A percentile compares a stretch with the other conserved stretches of the same genome.
Conservation (phyloP, 140 eudicot genomes). For the Cichorium intybus region DNA sequence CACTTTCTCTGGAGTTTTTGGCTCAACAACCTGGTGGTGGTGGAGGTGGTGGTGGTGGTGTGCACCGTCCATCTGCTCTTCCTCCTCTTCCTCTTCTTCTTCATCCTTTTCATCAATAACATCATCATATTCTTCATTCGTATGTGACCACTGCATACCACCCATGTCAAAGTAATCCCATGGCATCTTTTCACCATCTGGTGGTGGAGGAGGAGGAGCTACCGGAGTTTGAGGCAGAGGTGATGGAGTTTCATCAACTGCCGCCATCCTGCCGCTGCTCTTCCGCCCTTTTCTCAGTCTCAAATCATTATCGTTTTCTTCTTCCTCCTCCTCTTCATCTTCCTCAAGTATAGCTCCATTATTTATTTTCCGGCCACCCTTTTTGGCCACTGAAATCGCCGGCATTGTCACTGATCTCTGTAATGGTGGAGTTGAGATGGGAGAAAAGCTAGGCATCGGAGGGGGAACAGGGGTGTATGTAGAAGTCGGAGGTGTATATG, state of each 20-base stretch:
- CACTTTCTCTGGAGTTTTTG: slow-evolving; percentile 67
- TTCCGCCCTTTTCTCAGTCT: slow-evolving; percentile 46
- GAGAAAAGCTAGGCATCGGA: slow-evolving; percentile 74
- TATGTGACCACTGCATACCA: slow-evolving; percentile 39
- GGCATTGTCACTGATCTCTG: slow-evolving; percentile 89
- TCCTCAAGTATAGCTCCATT: slow-evolving; percentile 46
- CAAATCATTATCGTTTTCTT: slow-evolving; percentile 35
- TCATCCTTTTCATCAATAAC: slow-evolving; percentile 42
- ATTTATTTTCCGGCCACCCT: slow-evolving; percentile 43
- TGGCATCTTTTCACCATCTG: slow-evolving; percentile 58
- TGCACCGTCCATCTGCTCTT: slow-evolving; percentile 12
- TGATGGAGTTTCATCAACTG: slow-evolving; percentile 45
- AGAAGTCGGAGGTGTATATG: slow-evolving; percentile 60
- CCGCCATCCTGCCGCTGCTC: slow-evolving; percentile 29
- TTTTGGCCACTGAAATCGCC: slow-evolving; percentile 35
- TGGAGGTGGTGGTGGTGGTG: slow-evolving; percentile 21
- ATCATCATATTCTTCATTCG: slow-evolving; percentile 53
- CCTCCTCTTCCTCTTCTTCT: slow-evolving; percentile 47
- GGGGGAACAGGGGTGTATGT: slow-evolving; percentile 60
- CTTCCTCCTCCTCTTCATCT: slow-evolving; percentile 49
- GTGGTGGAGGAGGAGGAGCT: slow-evolving; percentile 64
- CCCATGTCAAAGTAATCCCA: slow-evolving; percentile 80
- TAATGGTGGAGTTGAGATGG: slow-evolving; percentile 55
- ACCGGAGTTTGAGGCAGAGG: slow-evolving; percentile 43
- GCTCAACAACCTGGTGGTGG: slow-evolving; percentile 39